Conservation (phyloP, 1,284 basidiomycete species). For the Tetrapyrgos nigripes region DNA sequence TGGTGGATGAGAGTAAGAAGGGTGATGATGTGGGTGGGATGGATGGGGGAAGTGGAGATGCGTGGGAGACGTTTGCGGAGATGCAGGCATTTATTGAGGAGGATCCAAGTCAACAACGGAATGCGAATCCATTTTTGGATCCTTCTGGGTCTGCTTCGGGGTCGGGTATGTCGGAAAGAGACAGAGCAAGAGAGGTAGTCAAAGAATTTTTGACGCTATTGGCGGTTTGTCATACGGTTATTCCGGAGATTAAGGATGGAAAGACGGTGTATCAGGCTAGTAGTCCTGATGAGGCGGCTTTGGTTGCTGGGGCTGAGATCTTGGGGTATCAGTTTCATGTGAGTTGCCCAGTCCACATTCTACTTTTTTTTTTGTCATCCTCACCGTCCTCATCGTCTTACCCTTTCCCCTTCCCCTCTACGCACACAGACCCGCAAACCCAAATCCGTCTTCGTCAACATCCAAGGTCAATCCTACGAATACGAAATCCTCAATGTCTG, state of each 20-base stretch:
- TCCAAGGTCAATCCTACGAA: slow-evolving; percentile 77
- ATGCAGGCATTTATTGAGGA: slow-evolving; percentile 63
- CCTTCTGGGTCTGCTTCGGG: slow-evolving; percentile 40
- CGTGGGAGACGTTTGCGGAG: slow-evolving; percentile 81
- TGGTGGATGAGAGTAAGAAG: slow-evolving; percentile 84
- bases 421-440: slow-evolving; percentile 88
- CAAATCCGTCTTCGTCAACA: slow-evolving; percentile 90
- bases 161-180: slow-evolving; percentile 37
- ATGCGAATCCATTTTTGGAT: slow-evolving; percentile 63
- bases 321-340: slow-evolving; percentile 96
- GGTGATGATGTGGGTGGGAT: slow-evolving; percentile 67
- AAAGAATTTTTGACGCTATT: slow-evolving; percentile 91
- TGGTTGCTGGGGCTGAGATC: slow-evolving; percentile 93
- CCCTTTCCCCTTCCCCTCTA: too few species aligned
- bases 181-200: slow-evolving; percentile 62
- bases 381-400: slow-evolving; percentile 4
- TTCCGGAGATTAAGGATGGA: slow-evolving; percentile 89
- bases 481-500: slow-evolving; percentile 96
- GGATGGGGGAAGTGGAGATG: slow-evolving; percentile 44
- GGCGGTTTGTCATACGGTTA: slow-evolving; percentile 98
- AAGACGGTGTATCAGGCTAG: slow-evolving; percentile 95
- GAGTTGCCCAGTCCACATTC: slow-evolving; percentile 34
- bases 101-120: slow-evolving; percentile 22
- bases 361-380: slow-evolving; percentile 4
- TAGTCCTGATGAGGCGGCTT: slow-evolving; percentile 97